Base-by-base conservation (phyloP, 2,329 filamentous ascomycete genomes). In the Aureobasidium musti region DNA sequence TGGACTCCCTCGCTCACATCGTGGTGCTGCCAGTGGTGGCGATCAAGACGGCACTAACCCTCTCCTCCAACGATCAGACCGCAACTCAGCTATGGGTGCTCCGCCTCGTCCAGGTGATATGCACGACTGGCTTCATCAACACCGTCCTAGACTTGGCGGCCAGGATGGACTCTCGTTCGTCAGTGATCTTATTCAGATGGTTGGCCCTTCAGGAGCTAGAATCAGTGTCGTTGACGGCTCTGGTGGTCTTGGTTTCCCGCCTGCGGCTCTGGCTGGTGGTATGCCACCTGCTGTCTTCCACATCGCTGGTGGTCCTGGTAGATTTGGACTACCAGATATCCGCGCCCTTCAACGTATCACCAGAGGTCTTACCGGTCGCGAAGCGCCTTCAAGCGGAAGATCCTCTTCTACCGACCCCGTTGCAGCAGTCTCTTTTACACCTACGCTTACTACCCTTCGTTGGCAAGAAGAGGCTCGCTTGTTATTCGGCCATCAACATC, bases 381-480 rank as follows among this genome's bases (percentile, higher is more conserved):
- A 59, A 13, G 56, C 33, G n/a, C 45, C 52, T 10, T 49, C 53
- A 26, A 49, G 43, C 21, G 37, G 56, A 10, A 59, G 65, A 45
- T 11, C 50, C 33, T 37, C 47, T 21, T 63, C 50, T 7, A 59
- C 78, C 68, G 89, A 91, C 67, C 89, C 89, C 14, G 82, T 86
- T n/a, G 89, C 90, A 71, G 89, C 91, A 14, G 88, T 93, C 30
- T 82, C 87, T 2, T 98, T 98, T 76, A 80, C 83, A 23, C 83
- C 91, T 10, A 86, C 87, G 43, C 83, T 86, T 10, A 98, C 95
- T 1, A 82, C 84, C 65, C 83, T 85, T 63, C 89, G 95, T 68
- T 99, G 96, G 89, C 87, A 91, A 74, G 92, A 97, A 74, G 96
- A 98, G 77, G 89, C 92, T 10, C 88, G 89, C 69, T 88, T 99